phyloP scores from a whole-genome alignment of 768 basidiomycete genomes.

The Termitomyces sp. region DNA sequence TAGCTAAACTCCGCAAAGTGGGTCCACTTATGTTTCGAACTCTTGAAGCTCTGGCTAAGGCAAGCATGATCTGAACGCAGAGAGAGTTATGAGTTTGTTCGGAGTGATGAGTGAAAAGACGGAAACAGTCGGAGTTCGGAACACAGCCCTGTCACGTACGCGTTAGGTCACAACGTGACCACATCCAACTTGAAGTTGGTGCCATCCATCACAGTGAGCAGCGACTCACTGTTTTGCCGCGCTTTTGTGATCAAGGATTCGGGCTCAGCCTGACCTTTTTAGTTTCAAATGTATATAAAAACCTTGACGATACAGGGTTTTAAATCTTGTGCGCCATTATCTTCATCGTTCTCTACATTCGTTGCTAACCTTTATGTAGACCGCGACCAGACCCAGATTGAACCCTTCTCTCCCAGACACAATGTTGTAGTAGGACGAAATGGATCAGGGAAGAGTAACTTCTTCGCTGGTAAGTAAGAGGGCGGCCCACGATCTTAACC shows the following conservation, averaged over 20 bases:
- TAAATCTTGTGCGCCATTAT: slow-evolving; percentile 82
- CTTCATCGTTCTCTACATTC: not conserved
- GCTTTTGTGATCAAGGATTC: not conserved
- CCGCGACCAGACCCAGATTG: slow-evolving; percentile 87
- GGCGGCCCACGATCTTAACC: not conserved
- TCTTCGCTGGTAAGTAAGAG: slow-evolving; percentile 80
- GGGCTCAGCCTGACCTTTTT: not conserved
- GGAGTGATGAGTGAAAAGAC: not conserved
- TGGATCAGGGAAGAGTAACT: slow-evolving; percentile 98
- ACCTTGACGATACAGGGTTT: slow-evolving; percentile 92
- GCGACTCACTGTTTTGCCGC: not conserved
- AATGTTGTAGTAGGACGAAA: slow-evolving; percentile 98
- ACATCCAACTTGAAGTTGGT: not conserved
- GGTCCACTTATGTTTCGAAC: not conserved
- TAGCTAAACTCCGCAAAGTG: not conserved
- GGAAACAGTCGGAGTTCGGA: not conserved
- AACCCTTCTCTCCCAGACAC: slow-evolving; percentile 90
- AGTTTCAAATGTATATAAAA: slow-evolving; percentile 69
- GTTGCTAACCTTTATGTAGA: slow-evolving; percentile 39
- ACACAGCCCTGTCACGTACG: slow-evolving; percentile 10
- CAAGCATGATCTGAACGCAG: not conserved
- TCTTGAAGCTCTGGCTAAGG: not conserved
- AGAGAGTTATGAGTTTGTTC: not conserved
- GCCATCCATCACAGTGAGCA: not conserved
- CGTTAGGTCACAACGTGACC: slow-evolving; percentile 11